Percentiles rank a stretch among this genome's conserved stretches.
phyloP scores from a whole-genome alignment of 208 protist genomes.

The Leishmania mexicana region DNA sequence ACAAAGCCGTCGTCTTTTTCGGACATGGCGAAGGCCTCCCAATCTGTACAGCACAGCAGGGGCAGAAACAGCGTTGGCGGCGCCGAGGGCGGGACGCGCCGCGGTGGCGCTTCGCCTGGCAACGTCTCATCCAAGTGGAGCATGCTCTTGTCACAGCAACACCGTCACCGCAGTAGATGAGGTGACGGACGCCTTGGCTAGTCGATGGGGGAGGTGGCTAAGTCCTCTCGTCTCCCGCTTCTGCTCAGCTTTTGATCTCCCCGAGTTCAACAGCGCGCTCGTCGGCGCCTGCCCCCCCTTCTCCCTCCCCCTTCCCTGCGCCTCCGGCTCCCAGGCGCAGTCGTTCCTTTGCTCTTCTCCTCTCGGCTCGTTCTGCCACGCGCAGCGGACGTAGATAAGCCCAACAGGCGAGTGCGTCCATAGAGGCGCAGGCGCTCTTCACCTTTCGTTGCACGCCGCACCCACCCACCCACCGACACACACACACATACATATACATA shows the following conservation, averaged over 20 bases:
- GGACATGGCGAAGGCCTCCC: not conserved
- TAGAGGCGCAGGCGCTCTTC: not conserved
- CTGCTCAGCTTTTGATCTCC: not conserved
- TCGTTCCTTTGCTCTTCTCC: not conserved
- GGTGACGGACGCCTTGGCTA: not conserved
- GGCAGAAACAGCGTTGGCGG: not conserved
- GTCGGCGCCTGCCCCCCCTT: not conserved
- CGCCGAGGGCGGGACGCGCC: not conserved
- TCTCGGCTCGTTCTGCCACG: not conserved
- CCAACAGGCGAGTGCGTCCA: not conserved
- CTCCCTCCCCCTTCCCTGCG: not conserved
- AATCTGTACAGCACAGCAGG: not conserved
- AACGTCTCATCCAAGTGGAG: conserved; percentile 26
- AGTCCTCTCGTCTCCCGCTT: not conserved
- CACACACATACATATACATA: not conserved
- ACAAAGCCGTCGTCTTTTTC: not conserved
- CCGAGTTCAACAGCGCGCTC: not conserved
- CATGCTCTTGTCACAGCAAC: conserved; percentile 5
- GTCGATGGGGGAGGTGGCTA: not conserved
- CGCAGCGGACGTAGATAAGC: not conserved
- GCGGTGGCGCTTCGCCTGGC: not conserved
- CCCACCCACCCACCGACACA: not conserved
- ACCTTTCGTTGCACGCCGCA: not conserved
- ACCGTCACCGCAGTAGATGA: not conserved
- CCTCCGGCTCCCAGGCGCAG: not conserved